Base-by-base conservation (phyloP, 768 basidiomycete species). In the Dacryopinax primogenitus region DNA sequence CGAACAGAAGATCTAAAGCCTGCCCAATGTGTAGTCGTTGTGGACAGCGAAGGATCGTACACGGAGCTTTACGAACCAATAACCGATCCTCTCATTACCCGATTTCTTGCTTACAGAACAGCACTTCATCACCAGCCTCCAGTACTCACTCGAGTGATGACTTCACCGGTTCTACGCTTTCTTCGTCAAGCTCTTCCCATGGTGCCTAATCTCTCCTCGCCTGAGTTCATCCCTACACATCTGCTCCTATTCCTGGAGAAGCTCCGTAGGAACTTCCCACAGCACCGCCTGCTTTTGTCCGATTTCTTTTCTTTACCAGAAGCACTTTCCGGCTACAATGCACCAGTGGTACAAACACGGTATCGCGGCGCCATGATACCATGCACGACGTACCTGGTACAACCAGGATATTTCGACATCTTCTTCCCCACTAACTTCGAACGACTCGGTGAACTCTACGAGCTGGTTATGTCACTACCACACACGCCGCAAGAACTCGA, bases 371-470 rank as follows among this genome's bases (percentile, higher is more conserved):
- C 82, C 58, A 93, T 90, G 71, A 87, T 98, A 1, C 89, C 96
- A 2, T 93, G 91, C 71, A 80, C 86, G 68, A 97, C 90, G 15
- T 81, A 96, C 65, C 84, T 95, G 70, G 96, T 99, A 66, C 86
- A 86, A 70, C 95, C 89, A 71, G 96, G 96, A 7, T 94, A 86
- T 77, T 99, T 99, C 74, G 96, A 99, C 74, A 98, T 98, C 67
- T 91, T 99, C 78, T 99, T 99, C 78, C 96, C 96, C 11, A 98
- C 95, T 13, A 79, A 90, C 73, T 97, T 97, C 68, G 83, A 82
- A 63, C 81, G 80, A 23, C 80, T 98, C 64, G 80, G 89, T 58
- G 91, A 95, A 73, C 90, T 94, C 84, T 97, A 97, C 75, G 89
- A 93, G 71, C 80, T 84, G 69, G 81, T 87, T 64, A 83, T 98